Base-by-base conservation (phyloP, 2,329 filamentous ascomycete species). In the Celoporthe dispersa region DNA sequence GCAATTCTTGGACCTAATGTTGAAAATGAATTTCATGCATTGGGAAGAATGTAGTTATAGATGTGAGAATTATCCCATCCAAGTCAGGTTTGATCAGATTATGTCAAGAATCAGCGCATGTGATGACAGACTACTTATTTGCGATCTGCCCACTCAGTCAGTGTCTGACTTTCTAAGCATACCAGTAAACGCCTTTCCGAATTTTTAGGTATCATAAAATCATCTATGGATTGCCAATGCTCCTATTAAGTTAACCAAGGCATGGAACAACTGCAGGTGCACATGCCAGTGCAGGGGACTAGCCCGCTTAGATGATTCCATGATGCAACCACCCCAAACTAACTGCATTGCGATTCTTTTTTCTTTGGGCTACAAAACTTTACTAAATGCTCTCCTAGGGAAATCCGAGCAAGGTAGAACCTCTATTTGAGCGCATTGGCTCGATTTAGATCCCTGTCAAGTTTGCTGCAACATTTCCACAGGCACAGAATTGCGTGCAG, bases 91-190 rank as follows among this genome's bases (percentile, higher is more conserved):
- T 19, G 16, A 60, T 35, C 33, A 37, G 53, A 8, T 6, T 1
- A 19, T 22, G 14, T 33, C 31, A 25, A 35, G 31, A 37, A n/a
- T 14, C 33, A 37, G 22, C 57, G 19, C 22, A 37, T 14, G 57
- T n/a, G 16, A 37, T 5, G 33, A 37, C 22, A n/a, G 19, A 37
- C 16, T 33, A 2, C 2, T 5, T 39, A 39, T 12, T n/a, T n/a
- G 7, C n/a, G n/a, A n/a, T 48, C 7, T 35, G 8, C 19, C 19
- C 22, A 60, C 14, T 22, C 9, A 14, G 6, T 22, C 8, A 19
- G 16, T n/a, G 3, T 35, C 1, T 69, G 60, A 14, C 70, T 64
- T 8, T 72, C 53, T 31, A 6, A 57, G 53, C 28, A 14, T n/a
- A 31, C 53, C 1, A 33, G 2, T 7, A 57, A 16, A 28, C 8